Evolutionary conservation across 2,329 filamentous ascomycete genomes (phyloP).

Genomic region (Calonectria ilicicola): DNA sequence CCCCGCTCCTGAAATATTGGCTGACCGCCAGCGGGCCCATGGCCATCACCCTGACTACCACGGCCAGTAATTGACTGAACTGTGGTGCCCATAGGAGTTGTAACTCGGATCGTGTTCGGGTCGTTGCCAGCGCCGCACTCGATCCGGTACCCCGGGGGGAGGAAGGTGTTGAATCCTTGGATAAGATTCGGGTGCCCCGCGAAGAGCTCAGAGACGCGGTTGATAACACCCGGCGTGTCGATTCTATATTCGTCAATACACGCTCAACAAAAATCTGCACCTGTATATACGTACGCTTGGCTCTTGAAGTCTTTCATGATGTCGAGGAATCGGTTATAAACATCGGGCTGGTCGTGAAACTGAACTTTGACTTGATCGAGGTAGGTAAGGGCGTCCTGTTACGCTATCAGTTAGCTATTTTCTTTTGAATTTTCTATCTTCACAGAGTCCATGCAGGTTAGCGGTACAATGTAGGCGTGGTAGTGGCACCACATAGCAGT

Average conservation of each 20-base stretch:
- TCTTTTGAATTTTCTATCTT: background rate
- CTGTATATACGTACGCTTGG: constrained; percentile 76
- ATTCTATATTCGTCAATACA: constrained; percentile 68
- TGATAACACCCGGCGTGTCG: constrained; percentile 97
- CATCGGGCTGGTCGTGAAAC: constrained; percentile 95
- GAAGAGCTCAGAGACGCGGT: constrained; percentile 94
- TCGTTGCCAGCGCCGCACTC: constrained; percentile 95
- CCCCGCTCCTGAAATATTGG: constrained; percentile 61
- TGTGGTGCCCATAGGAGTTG: constrained; percentile 97
- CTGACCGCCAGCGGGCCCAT: constrained; percentile 53
- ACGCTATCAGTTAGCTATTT: constrained; percentile 26
- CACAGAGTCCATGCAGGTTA: constrained; percentile 4
- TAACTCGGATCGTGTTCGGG: constrained; percentile 95
- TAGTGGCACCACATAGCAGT: constrained; percentile 37
- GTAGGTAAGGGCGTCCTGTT: constrained; percentile 84
- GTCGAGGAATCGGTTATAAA: constrained; percentile 96
- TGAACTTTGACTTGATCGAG: constrained; percentile 98
- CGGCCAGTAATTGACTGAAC: constrained; percentile 83
- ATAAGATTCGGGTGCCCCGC: constrained; percentile 95
- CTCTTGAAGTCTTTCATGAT: constrained; percentile 99
- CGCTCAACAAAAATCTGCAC: background rate
- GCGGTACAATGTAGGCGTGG: constrained; percentile 40
- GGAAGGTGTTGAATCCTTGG: constrained; percentile 97
- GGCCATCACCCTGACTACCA: constrained; percentile 59
- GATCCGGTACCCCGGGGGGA: constrained; percentile 95